These are phyloP conservation scores for Physcia stellaris DNA, from an alignment of 495 filamentous ascomycete genomes.

Conservation along the genomic window DNA sequence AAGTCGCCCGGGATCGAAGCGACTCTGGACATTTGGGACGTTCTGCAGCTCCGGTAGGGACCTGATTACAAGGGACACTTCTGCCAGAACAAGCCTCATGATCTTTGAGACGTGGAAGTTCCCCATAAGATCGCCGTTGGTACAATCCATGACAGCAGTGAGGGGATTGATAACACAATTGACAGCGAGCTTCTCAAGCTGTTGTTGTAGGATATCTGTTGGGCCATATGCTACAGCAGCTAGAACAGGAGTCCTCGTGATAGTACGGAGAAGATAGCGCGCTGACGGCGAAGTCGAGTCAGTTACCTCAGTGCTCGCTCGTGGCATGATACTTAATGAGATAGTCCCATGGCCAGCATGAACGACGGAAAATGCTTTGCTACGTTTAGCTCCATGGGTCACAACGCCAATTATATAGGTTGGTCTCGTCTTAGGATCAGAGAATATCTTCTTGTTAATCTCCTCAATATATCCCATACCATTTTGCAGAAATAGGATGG, in stretches of 20 bases:
- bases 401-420: constrained; percentile 63
- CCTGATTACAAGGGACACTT: constrained; percentile 49
- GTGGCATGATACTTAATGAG: constrained; percentile 40
- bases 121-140: constrained; percentile 60
- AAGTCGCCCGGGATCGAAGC: constrained; percentile 42
- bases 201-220: constrained; percentile 32
- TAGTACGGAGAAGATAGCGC: constrained; percentile 32
- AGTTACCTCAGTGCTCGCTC: constrained; percentile 5
- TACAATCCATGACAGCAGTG: constrained; percentile 55
- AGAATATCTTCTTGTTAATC: constrained; percentile 54
- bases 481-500: constrained; percentile 69
- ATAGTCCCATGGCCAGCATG: constrained; percentile 53
- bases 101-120: constrained; percentile 40
- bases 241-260: constrained; percentile 35
- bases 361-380: constrained; percentile 42
- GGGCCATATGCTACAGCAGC: constrained; percentile 33
- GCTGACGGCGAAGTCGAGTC: constrained; percentile 18
- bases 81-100: constrained; percentile 49
- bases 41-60: constrained; percentile 53
- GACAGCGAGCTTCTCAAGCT: constrained; percentile 69
- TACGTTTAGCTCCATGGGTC: constrained; percentile 46
- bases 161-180: constrained; percentile 74
- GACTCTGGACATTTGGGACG: constrained; percentile 40
- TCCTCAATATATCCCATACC: constrained; percentile 72
- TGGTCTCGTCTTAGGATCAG: constrained; percentile 47